phyloP scores from a whole-genome alignment of 2,329 filamentous ascomycete species.

The Fusarium tuaranense region DNA sequence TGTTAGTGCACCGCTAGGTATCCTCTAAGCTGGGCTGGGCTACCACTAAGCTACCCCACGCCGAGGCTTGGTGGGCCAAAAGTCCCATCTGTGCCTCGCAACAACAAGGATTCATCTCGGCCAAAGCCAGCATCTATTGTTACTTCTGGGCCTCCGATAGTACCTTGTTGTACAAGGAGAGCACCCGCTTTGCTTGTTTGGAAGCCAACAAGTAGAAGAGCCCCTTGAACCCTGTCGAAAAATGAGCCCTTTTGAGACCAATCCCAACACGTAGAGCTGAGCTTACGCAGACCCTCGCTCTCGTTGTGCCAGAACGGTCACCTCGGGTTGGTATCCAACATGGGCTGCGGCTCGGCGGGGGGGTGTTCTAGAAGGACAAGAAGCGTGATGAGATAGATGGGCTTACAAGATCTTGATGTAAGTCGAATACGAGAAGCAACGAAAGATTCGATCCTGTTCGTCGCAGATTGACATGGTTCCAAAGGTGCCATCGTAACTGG shows the following conservation, averaged over 20 bases:
- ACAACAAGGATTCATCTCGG: conserved; percentile 22
- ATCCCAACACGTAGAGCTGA: conserved; percentile 11
- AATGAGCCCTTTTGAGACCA: conserved; percentile 9
- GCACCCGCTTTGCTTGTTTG: conserved; percentile 11
- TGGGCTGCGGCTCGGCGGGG: background rate
- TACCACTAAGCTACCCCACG: conserved; percentile 1
- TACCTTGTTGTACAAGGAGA: conserved; percentile 19
- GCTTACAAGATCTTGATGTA: background rate
- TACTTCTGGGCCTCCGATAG: conserved; percentile 13
- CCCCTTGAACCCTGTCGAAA: conserved; percentile 17
- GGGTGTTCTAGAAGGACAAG: background rate
- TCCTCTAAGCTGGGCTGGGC: background rate
- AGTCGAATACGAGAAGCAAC: conserved; percentile 16
- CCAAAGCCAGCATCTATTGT: conserved; percentile 18
- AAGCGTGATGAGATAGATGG: background rate
- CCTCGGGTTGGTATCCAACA: background rate
- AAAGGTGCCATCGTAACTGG: background rate
- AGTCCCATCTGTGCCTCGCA: conserved; percentile 5
- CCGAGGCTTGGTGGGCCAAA: conserved; percentile 2
- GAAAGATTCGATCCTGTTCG: background rate
- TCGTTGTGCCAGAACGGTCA: background rate
- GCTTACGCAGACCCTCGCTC: conserved; percentile 15
- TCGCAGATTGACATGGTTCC: conserved; percentile 1
- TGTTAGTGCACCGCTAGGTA: conserved; percentile 25
- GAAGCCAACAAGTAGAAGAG: conserved; percentile 17